phyloP scores from a whole-genome alignment of 2,329 filamentous ascomycete species.

The Colletotrichum nymphaeae region DNA sequence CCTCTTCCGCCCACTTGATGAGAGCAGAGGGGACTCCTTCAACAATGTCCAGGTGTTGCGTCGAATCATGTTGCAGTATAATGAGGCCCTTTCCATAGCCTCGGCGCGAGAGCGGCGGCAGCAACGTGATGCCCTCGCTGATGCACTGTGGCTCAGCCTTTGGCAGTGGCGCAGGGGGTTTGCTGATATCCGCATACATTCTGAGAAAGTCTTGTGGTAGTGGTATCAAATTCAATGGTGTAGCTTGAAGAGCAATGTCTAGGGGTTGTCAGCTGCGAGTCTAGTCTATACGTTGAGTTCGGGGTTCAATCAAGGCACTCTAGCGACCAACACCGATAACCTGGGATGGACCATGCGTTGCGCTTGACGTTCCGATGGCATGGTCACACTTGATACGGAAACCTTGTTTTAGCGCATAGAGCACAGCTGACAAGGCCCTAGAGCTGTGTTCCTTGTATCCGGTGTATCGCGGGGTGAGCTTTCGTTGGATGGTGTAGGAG shows the following conservation, averaged over 20 bases:
- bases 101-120: neutral
- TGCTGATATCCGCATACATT: neutral
- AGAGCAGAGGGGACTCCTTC: constrained; percentile 62
- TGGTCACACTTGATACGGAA: neutral
- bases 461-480: neutral
- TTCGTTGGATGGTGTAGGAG: neutral
- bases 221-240: neutral
- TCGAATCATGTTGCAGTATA: neutral
- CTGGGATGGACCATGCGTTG: neutral
- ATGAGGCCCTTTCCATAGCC: neutral
- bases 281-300: neutral
- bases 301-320: neutral
- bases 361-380: neutral
- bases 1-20: constrained; percentile 78
- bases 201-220: neutral
- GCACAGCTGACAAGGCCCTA: neutral
- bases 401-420: neutral
- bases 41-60: neutral
- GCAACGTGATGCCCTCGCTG: neutral
- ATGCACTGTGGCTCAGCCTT: neutral
- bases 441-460: neutral
- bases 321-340: neutral
- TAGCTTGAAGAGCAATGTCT: neutral
- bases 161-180: neutral
- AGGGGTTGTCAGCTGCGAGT: neutral